Evolutionary conservation across 768 basidiomycete species (phyloP).

Genomic region (Macrolepiota albuminosa): DNA sequence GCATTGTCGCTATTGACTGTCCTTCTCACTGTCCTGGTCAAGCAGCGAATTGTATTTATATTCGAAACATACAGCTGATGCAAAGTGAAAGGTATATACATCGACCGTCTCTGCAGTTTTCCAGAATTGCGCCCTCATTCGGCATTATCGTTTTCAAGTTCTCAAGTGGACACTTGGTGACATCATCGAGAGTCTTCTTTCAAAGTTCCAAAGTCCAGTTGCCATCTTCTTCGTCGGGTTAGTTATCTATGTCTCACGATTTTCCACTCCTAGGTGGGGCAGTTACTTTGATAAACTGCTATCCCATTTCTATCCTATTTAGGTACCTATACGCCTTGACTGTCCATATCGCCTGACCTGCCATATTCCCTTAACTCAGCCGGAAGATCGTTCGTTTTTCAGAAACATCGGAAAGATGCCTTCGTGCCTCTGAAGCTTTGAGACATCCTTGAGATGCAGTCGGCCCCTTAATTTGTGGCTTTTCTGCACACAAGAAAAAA

Average conservation of each 20-base stretch:
- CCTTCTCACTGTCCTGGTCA: neutral
- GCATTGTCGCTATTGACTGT: neutral
- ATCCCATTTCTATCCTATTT: neutral
- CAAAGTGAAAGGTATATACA: neutral
- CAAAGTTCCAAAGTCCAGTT: neutral
- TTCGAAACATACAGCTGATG: neutral
- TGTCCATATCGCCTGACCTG: neutral
- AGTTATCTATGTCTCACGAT: neutral
- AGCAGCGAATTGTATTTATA: neutral
- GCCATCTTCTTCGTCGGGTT: neutral
- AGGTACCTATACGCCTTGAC: neutral
- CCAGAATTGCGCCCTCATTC: neutral
- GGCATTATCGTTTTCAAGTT: neutral
- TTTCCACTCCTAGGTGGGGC: neutral
- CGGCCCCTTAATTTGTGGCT: neutral
- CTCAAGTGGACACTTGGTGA: neutral
- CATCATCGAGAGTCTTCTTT: neutral
- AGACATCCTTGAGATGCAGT: neutral
- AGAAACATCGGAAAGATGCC: neutral
- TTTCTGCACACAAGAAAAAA: neutral
- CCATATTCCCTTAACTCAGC: neutral
- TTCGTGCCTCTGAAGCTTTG: neutral
- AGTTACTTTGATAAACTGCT: neutral
- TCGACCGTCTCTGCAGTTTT: neutral
- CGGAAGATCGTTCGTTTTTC: neutral